phyloP scores from a whole-genome alignment of 129 eudicot species.

The Tagetes patula region DNA sequence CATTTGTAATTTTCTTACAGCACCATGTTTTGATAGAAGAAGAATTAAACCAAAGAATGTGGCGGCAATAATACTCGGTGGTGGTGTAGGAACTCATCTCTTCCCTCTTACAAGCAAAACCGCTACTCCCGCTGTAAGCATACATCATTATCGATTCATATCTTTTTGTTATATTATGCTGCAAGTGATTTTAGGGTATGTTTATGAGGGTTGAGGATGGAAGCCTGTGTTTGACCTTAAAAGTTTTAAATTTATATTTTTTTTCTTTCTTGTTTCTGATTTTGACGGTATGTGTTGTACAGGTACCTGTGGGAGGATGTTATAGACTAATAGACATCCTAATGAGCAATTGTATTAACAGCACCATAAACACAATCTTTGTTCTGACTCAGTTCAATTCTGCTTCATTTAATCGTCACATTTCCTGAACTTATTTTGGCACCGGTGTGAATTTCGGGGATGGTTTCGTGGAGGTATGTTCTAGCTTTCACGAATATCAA shows the following conservation, averaged over 20 bases:
- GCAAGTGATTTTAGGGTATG: neutral
- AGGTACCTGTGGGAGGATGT: too few species aligned
- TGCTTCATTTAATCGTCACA: slow-evolving; percentile 92
- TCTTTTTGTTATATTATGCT: neutral
- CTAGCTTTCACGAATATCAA: neutral
- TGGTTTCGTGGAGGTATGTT: slow-evolving; percentile 82
- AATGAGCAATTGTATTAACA: slow-evolving; percentile 95
- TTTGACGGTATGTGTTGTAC: too few species aligned
- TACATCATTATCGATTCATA: neutral
- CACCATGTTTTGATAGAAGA: too few species aligned
- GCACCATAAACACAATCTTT: slow-evolving; percentile 81
- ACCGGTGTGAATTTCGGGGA: slow-evolving; percentile 84
- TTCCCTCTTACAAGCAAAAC: too few species aligned
- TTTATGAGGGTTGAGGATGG: neutral
- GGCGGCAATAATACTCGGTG: too few species aligned
- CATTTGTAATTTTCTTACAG: too few species aligned
- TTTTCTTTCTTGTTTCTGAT: too few species aligned
- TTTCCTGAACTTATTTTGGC: slow-evolving; percentile 83
- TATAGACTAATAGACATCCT: slow-evolving; percentile 96
- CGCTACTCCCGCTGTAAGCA: too few species aligned
- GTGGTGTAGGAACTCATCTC: slow-evolving; percentile 49
- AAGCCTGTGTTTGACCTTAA: neutral
- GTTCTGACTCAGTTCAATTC: slow-evolving; percentile 94
- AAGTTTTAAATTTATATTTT: neutral
- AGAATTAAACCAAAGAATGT: too few species aligned